Base-by-base conservation (phyloP, 768 basidiomycete species). In the Tylopilus felleus region DNA sequence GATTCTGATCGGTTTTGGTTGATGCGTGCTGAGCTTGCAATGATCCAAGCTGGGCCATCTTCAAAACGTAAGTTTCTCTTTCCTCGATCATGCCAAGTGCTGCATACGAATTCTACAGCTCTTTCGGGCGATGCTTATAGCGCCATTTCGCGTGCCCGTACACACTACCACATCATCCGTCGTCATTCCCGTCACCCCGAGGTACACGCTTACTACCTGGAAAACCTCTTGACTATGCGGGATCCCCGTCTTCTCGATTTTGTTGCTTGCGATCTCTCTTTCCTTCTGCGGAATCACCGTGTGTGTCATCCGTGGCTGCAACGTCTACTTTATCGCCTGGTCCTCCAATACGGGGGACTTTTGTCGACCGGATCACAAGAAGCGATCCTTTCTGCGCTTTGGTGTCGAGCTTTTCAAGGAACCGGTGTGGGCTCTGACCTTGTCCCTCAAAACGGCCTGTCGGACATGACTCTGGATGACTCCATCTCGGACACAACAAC, bases 1-100 rank as follows among this genome's bases (percentile, higher is more conserved):
- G 67, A 71, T 40, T 71, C 76, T n/a, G 84, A 87, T 62, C 73
- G 75, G 45, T 87, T 80, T 65, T 88, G 85, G 85, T 63, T 80
- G 44, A 80, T 87, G 79, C 77, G 70, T 31, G 78, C 77, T 13
- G 61, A 71, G 28, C 67, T 82, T 9, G 73, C 71, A 14, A 57
- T 57, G 28, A 62, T 66, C 22, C 61, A 60, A n/a, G 46, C 52
- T 23, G 23, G 27, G 31, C 25, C 45, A n/a, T 45, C 17, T 36
- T 47, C 12, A 29, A 39, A 52, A 23, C 39, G 68, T 71, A 51
- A 23, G 69, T 35, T 27, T 19, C 8, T 25, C 23, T 54, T 42
- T 47, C 42, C 10, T 19, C 33, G 35, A 33, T 12, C 14, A 16
- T 50, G 23, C 28, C 35, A 51, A 33, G 43, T 21, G 28, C 55